These are phyloP conservation scores for Castanopsis chinensis DNA, from an alignment of 306 rosid species.

Conservation along the genomic window DNA sequence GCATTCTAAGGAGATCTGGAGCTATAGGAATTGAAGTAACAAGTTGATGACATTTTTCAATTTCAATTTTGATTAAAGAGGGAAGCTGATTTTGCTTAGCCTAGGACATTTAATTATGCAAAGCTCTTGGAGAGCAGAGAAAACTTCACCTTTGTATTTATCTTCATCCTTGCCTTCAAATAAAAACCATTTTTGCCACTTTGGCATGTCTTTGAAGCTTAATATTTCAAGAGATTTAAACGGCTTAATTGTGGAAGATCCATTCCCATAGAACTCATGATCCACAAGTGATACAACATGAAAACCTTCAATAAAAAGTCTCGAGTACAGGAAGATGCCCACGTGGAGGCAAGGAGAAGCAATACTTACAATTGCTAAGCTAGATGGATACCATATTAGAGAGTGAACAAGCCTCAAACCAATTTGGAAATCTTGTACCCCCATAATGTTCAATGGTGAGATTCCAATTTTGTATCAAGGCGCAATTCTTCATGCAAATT, in stretches of 20 bases:
- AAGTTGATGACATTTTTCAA: too few relatives aligned
- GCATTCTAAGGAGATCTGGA: slow-evolving; percentile 6
- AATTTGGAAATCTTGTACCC: neutral
- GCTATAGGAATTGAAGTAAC: slow-evolving; percentile 20
- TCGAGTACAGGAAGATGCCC: neutral
- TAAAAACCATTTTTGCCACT: too few relatives aligned
- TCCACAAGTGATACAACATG: neutral
- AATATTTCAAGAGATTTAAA: too few relatives aligned
- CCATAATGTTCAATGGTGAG: neutral
- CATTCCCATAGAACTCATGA: neutral
- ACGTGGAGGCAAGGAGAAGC: neutral
- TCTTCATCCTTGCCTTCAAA: too few relatives aligned
- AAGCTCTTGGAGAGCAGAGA: too few relatives aligned
- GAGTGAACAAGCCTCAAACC: neutral
- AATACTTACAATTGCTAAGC: neutral
- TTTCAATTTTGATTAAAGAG: too few relatives aligned
- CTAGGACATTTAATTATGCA: too few relatives aligned
- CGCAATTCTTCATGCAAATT: neutral
- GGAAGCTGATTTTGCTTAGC: too few relatives aligned
- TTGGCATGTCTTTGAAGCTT: too few relatives aligned
- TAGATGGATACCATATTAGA: neutral
- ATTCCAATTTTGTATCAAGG: neutral
- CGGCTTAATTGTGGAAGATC: neutral
- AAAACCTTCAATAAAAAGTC: neutral
- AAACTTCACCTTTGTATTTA: too few relatives aligned